Evolutionary conservation across 352 stramenopile species (phyloP), one percentile per base, ranked within the genome.

Genomic region (Pythium monospermum): DNA sequence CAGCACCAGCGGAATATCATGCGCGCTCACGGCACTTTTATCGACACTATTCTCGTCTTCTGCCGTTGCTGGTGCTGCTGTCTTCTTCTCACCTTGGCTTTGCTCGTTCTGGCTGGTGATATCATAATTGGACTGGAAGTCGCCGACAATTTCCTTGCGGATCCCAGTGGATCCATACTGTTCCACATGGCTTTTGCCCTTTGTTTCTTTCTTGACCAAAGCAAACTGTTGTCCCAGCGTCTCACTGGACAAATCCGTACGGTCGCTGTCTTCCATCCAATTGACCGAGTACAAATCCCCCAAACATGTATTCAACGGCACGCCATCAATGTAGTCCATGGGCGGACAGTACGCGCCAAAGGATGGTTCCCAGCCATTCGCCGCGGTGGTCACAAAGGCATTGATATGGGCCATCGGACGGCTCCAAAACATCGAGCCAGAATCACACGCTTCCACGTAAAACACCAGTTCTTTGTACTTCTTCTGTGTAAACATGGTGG

Each of bases 401-500:
- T 94, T 94, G 49, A 90, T 82, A 49, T 84, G 68, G 21, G 70
- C 72, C 44, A 93, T 64, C 13, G 89, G 80, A 11, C 70, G 71
- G 56, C 64, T 71, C 40, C 69, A 83, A 57, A 96, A 96, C 87
- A 97, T 96, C 25, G 82, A 95, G 3, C 90, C 90, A 2, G 83
- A 94, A 49, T 96, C 83, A 48, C 90, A 97, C 4, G 90, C 87
- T 69, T 97, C 88, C 56, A 96, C 77, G 67, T 96, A 96, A 25
- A 96, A 93, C 25, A 95, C 82, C 18, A 96, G 69, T 49, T 96
- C 82, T 50, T 95, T 94, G 81, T 90, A 96, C 69, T 79, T 87
- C 49, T 91, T 83, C 49, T 82, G 74, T 10, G 66, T 45, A 57
- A 89, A 65, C 91, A 97, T 97, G 3, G 55, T 69, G 42, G 73